Evolutionary conservation across 129 eudicot genomes (phyloP).

Genomic region (Lactuca saligna): DNA sequence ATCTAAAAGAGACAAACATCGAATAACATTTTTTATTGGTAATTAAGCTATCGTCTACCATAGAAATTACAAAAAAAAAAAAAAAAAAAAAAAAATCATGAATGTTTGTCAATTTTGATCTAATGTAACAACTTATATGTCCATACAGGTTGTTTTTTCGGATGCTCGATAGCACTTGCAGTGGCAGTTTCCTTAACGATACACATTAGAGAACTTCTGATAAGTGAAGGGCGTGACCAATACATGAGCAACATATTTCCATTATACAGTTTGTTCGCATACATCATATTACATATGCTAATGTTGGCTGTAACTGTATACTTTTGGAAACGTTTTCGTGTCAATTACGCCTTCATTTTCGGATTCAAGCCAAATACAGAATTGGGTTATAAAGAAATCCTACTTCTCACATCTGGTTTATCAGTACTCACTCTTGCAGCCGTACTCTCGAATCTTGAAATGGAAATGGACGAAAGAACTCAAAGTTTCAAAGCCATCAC

Average conservation of each 20-base stretch:
- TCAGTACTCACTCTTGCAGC: conserved; percentile 68
- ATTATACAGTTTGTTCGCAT: conserved; percentile 50
- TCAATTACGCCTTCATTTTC: conserved; percentile 61
- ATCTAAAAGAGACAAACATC: conserved; percentile 52
- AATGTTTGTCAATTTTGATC: too few species aligned
- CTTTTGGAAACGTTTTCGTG: conserved; percentile 67
- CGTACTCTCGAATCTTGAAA: conserved; percentile 58
- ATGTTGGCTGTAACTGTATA: conserved; percentile 55
- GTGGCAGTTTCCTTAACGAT: conserved; percentile 42
- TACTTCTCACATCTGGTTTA: conserved; percentile 68
- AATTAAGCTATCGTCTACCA: not conserved
- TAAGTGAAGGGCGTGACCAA: conserved; percentile 35
- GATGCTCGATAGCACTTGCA: conserved; percentile 63
- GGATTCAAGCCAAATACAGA: conserved; percentile 57
- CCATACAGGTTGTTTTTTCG: conserved; percentile 56
- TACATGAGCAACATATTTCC: conserved; percentile 63
- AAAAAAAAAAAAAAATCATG: too few species aligned
- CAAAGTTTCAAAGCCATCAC: conserved; percentile 36
- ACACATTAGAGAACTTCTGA: conserved; percentile 41
- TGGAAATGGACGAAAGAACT: conserved; percentile 61
- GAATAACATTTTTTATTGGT: conserved; percentile 60
- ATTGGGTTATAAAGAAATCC: conserved; percentile 61
- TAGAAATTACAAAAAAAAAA: too few species aligned
- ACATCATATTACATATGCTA: conserved; percentile 62
- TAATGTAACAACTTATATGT: not conserved